A percentile compares a stretch with the other conserved stretches of the same genome.
Evolutionary conservation across 441 rosid species (phyloP).

Genomic region (Gossypium gossypioides): DNA sequence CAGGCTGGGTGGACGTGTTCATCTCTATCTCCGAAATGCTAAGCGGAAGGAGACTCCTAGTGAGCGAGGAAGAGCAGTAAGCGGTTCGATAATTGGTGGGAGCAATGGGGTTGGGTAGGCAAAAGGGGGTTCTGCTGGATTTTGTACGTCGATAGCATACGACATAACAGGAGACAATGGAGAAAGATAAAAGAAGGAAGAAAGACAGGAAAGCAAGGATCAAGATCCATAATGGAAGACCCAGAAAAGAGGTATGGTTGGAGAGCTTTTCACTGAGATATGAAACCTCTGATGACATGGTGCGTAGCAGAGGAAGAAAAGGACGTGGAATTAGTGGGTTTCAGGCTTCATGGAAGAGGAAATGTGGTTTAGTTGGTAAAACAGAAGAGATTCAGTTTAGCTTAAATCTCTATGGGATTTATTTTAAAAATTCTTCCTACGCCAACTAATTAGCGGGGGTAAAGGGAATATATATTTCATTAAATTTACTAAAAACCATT

Average conservation of each 20-base stretch:
- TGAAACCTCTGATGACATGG: background rate
- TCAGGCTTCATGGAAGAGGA: background rate
- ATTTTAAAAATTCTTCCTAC: no score
- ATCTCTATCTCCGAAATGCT: constrained; percentile 25
- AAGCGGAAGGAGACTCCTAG: constrained; percentile 25
- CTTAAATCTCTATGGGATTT: no score
- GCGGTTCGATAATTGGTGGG: background rate
- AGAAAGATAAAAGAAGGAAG: constrained; percentile 12
- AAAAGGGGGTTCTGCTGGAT: constrained; percentile 19
- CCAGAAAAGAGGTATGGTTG: constrained; percentile 36
- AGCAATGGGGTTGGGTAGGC: constrained; percentile 25
- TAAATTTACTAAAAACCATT: no score
- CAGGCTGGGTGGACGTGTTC: constrained; percentile 28
- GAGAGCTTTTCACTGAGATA: constrained; percentile 20
- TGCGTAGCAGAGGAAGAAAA: background rate
- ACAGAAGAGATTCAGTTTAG: constrained; percentile 7
- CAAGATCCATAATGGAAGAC: constrained; percentile 42
- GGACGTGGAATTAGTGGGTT: background rate
- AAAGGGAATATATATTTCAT: no score
- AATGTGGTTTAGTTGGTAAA: background rate
- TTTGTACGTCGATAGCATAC: constrained; percentile 20
- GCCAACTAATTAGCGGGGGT: no score
- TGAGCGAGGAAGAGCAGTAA: constrained; percentile 21
- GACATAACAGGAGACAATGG: constrained; percentile 20
- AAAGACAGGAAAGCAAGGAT: constrained; percentile 19